Conservation (phyloP, 1,284 basidiomycete genomes). For the Sutorius eximius region DNA sequence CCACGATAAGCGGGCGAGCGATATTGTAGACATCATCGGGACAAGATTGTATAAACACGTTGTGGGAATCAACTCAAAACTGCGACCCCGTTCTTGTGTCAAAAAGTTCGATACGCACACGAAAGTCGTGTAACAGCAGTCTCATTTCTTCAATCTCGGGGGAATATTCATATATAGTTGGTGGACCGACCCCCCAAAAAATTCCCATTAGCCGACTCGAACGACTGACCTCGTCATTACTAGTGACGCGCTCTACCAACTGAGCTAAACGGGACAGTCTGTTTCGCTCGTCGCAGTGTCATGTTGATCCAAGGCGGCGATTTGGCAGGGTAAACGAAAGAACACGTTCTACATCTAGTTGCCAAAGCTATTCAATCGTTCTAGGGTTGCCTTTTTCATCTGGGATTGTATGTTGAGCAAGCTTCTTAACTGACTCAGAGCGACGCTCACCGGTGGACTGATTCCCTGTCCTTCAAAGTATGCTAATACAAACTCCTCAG, state of each 20-base stretch:
- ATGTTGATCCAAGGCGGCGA: too few relatives aligned
- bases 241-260: slow-evolving; percentile 63
- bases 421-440: neutral
- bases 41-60: neutral
- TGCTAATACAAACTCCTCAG: slow-evolving; percentile 67
- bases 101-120: neutral
- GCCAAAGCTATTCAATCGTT: slow-evolving; percentile 21
- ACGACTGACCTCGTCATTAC: slow-evolving; percentile 57
- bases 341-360: slow-evolving; percentile 16
- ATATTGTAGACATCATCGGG: slow-evolving; percentile 16
- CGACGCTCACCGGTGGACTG: slow-evolving; percentile 63
- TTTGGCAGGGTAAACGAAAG: neutral
- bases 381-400: slow-evolving; percentile 44
- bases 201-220: slow-evolving; percentile 53
- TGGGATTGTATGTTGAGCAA: slow-evolving; percentile 20
- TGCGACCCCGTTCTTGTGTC: neutral
- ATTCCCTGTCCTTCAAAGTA: slow-evolving; percentile 72
- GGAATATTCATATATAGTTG: neutral
- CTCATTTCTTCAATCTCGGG: neutral
- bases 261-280: slow-evolving; percentile 48
- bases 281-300: too few relatives aligned
- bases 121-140: neutral
- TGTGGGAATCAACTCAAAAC: neutral
- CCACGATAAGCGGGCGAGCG: slow-evolving; percentile 11
- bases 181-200: slow-evolving; percentile 1